Evolutionary conservation across 495 filamentous ascomycete species (phyloP).

Genomic region (Hypoxylon fragiforme): DNA sequence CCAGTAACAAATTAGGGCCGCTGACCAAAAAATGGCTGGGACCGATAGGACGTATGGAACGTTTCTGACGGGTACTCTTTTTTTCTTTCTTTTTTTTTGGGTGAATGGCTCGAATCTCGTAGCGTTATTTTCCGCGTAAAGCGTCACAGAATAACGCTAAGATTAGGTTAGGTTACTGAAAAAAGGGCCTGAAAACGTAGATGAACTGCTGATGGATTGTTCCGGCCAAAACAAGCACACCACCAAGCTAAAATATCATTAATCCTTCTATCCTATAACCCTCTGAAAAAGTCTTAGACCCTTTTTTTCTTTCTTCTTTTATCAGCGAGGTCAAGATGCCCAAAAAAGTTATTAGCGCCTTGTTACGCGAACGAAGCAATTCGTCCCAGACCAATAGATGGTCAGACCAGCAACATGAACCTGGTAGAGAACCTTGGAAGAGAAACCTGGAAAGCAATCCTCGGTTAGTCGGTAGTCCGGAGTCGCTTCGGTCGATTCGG

Average conservation of each 20-base stretch:
- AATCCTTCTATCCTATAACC: no score
- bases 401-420: background rate
- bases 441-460: background rate
- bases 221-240: conserved; percentile 27
- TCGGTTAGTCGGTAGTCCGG: conserved; percentile 33
- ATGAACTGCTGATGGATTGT: no score
- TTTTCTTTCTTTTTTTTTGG: background rate
- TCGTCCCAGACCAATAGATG: conserved; percentile 13
- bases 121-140: background rate
- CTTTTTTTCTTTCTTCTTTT: conserved; percentile 1
- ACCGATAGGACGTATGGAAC: conserved; percentile 13
- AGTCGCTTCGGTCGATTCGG: conserved; percentile 32
- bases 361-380: conserved; percentile 7
- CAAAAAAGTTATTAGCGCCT: conserved; percentile 13
- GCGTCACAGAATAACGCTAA: background rate
- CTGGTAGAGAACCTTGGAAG: background rate
- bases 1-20: conserved; percentile 11
- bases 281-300: no score
- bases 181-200: no score
- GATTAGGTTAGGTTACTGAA: no score
- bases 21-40: conserved; percentile 16
- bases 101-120: no score
- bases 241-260: no score
- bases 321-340: background rate
- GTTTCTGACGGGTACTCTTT: conserved; percentile 12